phyloP scores from a whole-genome alignment of 148 eudicot genomes.

The Rhododendron ovatum region DNA sequence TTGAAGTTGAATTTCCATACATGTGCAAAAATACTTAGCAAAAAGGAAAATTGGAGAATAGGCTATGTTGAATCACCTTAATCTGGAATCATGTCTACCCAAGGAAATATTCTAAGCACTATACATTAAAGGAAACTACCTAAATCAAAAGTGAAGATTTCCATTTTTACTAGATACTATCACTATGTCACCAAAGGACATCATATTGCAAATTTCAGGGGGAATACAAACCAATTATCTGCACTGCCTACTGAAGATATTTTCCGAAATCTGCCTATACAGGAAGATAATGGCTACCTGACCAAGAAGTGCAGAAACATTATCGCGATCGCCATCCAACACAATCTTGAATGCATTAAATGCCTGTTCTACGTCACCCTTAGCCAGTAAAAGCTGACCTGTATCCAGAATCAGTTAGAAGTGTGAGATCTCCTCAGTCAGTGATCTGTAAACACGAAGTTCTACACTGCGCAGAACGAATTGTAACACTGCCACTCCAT shows the following conservation, averaged over 20 bases:
- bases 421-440: background rate
- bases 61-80: background rate
- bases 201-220: background rate
- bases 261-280: background rate
- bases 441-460: background rate
- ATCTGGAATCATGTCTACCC: background rate
- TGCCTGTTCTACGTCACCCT: constrained; percentile 90
- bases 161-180: background rate
- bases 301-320: constrained; percentile 98
- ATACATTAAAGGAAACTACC: background rate
- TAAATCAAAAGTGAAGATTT: background rate
- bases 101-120: background rate
- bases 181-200: background rate
- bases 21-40: background rate
- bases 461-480: background rate
- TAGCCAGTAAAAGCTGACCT: constrained; percentile 96
- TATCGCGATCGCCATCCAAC: constrained; percentile 83
- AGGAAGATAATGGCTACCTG: constrained; percentile 47
- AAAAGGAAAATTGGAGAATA: background rate
- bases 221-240: background rate
- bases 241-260: background rate
- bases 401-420: constrained; percentile 10
- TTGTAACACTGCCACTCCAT: background rate
- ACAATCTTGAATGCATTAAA: constrained; percentile 82
- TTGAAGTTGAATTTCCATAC: background rate